Base-by-base conservation (phyloP, 2,329 filamentous ascomycete genomes). In the Diaporthe ampelina region DNA sequence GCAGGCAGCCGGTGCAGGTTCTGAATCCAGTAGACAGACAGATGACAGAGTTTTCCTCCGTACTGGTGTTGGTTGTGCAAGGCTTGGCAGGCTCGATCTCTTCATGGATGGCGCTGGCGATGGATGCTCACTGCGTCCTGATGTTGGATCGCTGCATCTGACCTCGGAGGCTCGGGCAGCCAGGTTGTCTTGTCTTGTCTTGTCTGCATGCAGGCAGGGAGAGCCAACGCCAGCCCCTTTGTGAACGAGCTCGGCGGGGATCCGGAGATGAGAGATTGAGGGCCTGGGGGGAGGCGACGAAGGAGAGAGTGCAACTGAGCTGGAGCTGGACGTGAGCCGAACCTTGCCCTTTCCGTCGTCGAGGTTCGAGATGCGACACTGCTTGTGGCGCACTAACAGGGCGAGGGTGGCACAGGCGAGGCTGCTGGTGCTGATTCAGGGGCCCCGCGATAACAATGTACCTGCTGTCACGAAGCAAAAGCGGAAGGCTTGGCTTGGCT, bases 171-270 rank as follows among this genome's bases (percentile, higher is more conserved):
- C 37, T 40, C 37, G 37, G 11, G 10, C 43, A 21, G 61, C 43
- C 61, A 63, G 58, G 58, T 63, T 63, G 59, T 45, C 59, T 32
- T 63, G 59, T 40, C 63, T 54, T 45, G 59, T 63, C 59, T 63
- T 45, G 59, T 40, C 63, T 68, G 45, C 63, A 54, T 50, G 67
- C 57, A 86, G 86, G 81, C 56, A 87, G 87, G 29, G 77, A 82
- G 52, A 88, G 88, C 86, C 19, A 84, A 88, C 54, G 81, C 81
- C 88, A 90, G 77, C 80, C 63, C 63, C 63, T 68, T 68, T 68
- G 63, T 68, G 48, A 71, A 63, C 35, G 56, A 61, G 57, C 58
- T 26, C 48, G 50, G 70, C 70, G 70, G 70, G 70, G 61, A 72
- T 54, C 45, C 70, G 70, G 70, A 72, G 57, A 72, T 72, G 63